Conservation (phyloP, 2,329 filamentous ascomycete species). For the Talaromyces sp. region DNA sequence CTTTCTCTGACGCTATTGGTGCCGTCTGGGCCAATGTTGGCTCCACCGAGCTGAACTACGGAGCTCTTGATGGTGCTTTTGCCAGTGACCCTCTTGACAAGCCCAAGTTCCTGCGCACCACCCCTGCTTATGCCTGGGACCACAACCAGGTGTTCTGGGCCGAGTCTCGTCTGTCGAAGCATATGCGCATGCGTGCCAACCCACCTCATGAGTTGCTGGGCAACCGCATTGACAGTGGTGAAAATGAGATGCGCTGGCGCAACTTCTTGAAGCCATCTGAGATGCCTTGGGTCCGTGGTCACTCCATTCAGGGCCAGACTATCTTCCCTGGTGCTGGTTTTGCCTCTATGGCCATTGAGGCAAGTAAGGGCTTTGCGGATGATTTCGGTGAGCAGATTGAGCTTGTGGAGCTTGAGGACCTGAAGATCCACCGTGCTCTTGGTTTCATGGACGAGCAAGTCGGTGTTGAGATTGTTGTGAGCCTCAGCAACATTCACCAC, state of each 20-base stretch:
- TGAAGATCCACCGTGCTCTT: constrained; percentile 16
- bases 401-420: constrained; percentile 20
- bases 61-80: neutral
- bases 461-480: constrained; percentile 10
- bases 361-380: constrained; percentile 10
- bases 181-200: constrained; percentile 42
- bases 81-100: neutral
- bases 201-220: constrained; percentile 32
- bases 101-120: constrained; percentile 1
- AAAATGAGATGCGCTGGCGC: constrained; percentile 23
- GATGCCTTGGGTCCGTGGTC: constrained; percentile 26
- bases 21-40: neutral
- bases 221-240: constrained; percentile 5
- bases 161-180: constrained; percentile 45
- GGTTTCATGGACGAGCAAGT: constrained; percentile 7
- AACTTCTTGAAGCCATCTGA: constrained; percentile 26
- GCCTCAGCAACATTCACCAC: constrained; percentile 1
- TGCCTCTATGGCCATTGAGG: constrained; percentile 30
- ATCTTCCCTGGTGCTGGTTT: constrained; percentile 30
- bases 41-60: neutral
- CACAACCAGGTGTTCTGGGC: constrained; percentile 46
- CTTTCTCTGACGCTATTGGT: neutral
- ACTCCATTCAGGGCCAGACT: constrained; percentile 22
- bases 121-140: constrained; percentile 53
- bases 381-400: constrained; percentile 3